Evolutionary conservation across 1,139 yeast species (phyloP).

Genomic region (Hemisphaericaspora lyxosophila): DNA sequence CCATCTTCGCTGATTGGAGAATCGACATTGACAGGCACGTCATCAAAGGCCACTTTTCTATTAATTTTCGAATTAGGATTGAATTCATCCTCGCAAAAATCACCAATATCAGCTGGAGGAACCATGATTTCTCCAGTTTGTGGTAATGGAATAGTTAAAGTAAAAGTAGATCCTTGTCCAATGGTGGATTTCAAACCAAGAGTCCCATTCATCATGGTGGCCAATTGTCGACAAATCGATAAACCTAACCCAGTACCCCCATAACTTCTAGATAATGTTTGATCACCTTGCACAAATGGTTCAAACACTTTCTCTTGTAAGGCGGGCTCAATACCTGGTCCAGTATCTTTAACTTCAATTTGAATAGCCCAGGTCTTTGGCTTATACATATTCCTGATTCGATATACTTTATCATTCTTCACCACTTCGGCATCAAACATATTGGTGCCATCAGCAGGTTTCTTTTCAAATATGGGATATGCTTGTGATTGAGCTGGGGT

Average conservation of each 20-base stretch:
- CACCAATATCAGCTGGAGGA: slow-evolving; percentile 36
- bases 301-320: slow-evolving; percentile 85
- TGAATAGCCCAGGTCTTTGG: slow-evolving; percentile 62
- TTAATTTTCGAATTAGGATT: slow-evolving; percentile 38
- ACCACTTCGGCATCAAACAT: slow-evolving; percentile 19
- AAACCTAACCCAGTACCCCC: slow-evolving; percentile 97
- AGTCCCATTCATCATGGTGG: slow-evolving; percentile 85
- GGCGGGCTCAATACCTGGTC: slow-evolving; percentile 85
- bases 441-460: background rate
- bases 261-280: slow-evolving; percentile 83
- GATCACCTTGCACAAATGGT: slow-evolving; percentile 96
- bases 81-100: slow-evolving; percentile 46
- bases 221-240: slow-evolving; percentile 88
- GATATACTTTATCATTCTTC: slow-evolving; percentile 35
- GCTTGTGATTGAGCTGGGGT: slow-evolving; percentile 1
- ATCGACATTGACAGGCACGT: slow-evolving; percentile 15
- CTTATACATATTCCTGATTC: slow-evolving; percentile 36
- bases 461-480: slow-evolving; percentile 2
- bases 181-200: slow-evolving; percentile 65
- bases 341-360: slow-evolving; percentile 82
- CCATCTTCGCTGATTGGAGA: slow-evolving; percentile 4
- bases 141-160: slow-evolving; percentile 73
- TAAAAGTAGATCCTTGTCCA: slow-evolving; percentile 80
- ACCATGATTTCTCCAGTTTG: slow-evolving; percentile 64
- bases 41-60: slow-evolving; percentile 39